phyloP scores from a whole-genome alignment of 495 filamentous ascomycete genomes.

The Darksidea phi region DNA sequence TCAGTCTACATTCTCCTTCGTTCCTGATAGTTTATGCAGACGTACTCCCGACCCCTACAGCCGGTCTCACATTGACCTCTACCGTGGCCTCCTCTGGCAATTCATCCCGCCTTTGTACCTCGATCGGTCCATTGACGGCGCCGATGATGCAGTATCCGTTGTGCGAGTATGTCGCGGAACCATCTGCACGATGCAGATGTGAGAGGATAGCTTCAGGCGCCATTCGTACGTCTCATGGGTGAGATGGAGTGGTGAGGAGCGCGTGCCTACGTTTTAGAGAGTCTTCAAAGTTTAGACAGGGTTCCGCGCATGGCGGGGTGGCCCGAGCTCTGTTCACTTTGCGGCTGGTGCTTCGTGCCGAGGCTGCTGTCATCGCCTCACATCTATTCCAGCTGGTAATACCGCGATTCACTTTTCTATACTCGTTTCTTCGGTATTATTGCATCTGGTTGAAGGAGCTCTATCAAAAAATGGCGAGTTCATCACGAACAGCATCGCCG shows the following conservation, averaged over 20 bases:
- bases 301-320: not conserved
- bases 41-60: conserved; percentile 77
- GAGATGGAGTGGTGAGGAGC: not conserved
- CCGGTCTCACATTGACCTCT: conserved; percentile 86
- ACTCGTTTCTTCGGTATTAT: not conserved
- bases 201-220: conserved; percentile 24
- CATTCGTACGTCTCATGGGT: conserved; percentile 14
- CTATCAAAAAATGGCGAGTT: conserved; percentile 15
- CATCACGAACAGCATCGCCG: conserved; percentile 27
- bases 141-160: conserved; percentile 79
- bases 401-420: too few relatives aligned
- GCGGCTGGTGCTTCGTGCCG: conserved; percentile 6
- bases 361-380: not conserved
- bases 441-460: not conserved
- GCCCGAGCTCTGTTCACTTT: conserved; percentile 8
- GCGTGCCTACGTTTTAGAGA: not conserved
- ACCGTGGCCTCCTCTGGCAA: conserved; percentile 85
- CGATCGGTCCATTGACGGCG: conserved; percentile 88
- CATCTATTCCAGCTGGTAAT: too few relatives aligned
- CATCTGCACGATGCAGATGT: conserved; percentile 70
- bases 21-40: conserved; percentile 40
- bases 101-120: conserved; percentile 82
- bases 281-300: not conserved
- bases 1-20: conserved; percentile 42
- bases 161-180: conserved; percentile 78